Base-by-base conservation (phyloP, 2,329 filamentous ascomycete species). In the Ambrosiella beaveri region DNA sequence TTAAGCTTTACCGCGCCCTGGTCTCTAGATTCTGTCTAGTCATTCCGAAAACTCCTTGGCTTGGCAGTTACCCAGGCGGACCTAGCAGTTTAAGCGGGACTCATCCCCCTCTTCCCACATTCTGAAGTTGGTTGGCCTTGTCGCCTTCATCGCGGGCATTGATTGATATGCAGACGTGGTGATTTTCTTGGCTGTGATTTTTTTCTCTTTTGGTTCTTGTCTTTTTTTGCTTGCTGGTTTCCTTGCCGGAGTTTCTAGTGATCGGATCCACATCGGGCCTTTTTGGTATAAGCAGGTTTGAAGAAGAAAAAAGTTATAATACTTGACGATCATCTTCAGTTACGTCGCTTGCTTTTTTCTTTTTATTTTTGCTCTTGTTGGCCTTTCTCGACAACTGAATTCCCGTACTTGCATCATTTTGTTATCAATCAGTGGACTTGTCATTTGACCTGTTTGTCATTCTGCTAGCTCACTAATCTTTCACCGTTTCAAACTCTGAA, bases 231-330 rank as follows among this genome's bases (percentile, higher is more conserved):
- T 17, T 47, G 9, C 19, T 47, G n/a, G 11, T 47, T 17, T 47
- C 37, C 41, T 35, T 56, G 15, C 40, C 37, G 12, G 39, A 40
- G 19, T 36, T 17, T 40, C 40, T 12, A 49, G 17, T 36, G 6
- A 59, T 57, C 49, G 45, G 58, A 59, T 56, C n/a, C 54, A n/a
- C 37, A 59, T 53, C 54, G 54, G 58, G 40, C 58, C 54, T 49
- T 8, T 13, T n/a, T 47, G 1, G 2, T 47, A 3, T 47, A 12
- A n/a, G 44, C n/a, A 47, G 8, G 44, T 47, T 13, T 27, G 36
- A 15, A 12, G 7, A 45, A 17, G 27, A 37, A 38, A 35, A 57
- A 27, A 51, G 8, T 51, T 27, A 27, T 51, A 51, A 19, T 51
- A 19, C 17, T 5, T 7, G 17, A 19, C 13, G 13, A 11, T 51